These are phyloP conservation scores for Silene noctiflora DNA, from an alignment of 179 eudicot genomes.

Conservation along the genomic window DNA sequence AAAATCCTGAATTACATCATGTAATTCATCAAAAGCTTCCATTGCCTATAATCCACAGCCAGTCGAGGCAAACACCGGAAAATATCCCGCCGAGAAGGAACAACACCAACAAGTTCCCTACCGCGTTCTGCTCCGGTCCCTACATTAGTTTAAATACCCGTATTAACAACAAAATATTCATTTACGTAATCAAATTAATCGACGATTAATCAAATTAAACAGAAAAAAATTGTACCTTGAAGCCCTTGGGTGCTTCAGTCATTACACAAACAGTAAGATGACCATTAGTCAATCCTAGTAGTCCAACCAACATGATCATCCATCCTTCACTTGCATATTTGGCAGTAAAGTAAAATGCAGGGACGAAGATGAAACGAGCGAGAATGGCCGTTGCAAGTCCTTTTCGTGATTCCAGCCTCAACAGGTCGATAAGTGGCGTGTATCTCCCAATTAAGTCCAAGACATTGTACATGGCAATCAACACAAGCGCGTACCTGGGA, in stretches of 20 bases:
- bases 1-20: neutral
- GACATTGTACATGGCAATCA: constrained; percentile 71
- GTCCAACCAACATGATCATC: constrained; percentile 61
- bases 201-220: too few species aligned
- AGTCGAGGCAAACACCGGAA: constrained; percentile 68
- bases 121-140: constrained; percentile 96
- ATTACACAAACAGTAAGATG: constrained; percentile 77
- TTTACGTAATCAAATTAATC: too few species aligned
- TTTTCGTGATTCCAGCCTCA: constrained; percentile 51
- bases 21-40: constrained; percentile 25
- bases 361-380: constrained; percentile 60
- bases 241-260: constrained; percentile 68
- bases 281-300: constrained; percentile 67
- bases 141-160: constrained; percentile 14
- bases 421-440: constrained; percentile 44
- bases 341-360: constrained; percentile 78
- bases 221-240: constrained; percentile 42
- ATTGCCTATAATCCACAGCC: constrained; percentile 81
- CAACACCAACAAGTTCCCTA: constrained; percentile 68
- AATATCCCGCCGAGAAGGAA: constrained; percentile 67
- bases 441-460: constrained; percentile 63
- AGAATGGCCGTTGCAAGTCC: constrained; percentile 43
- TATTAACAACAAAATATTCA: too few species aligned
- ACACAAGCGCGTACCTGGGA: constrained; percentile 66
- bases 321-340: constrained; percentile 71